A percentile compares a stretch with the other conserved stretches of the same genome.
These are phyloP conservation scores for Didymella exigua DNA, from an alignment of 2,329 filamentous ascomycete genomes.

Conservation along the genomic window DNA sequence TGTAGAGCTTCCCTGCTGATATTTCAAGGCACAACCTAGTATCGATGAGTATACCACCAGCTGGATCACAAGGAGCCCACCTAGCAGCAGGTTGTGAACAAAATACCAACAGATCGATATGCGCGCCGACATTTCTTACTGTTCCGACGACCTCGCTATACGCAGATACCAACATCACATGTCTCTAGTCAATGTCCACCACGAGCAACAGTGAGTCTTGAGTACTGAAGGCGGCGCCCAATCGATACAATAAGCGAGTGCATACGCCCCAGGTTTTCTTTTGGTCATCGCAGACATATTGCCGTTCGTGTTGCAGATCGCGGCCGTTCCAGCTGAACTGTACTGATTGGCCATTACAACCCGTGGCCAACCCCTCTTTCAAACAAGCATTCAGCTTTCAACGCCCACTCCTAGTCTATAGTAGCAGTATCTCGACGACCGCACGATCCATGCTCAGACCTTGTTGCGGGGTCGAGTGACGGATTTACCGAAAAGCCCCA, in stretches of 20 bases:
- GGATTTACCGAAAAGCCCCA: slow-evolving; percentile 24
- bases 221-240: not conserved
- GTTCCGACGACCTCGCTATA: not conserved
- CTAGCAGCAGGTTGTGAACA: not conserved
- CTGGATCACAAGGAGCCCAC: not conserved
- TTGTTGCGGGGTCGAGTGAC: slow-evolving; percentile 21
- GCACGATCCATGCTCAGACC: not conserved
- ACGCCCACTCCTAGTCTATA: slow-evolving; percentile 6
- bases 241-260: not conserved
- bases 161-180: not conserved
- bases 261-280: not conserved
- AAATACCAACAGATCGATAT: not conserved
- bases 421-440: slow-evolving; percentile 14
- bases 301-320: not conserved
- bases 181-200: not conserved
- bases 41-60: no score
- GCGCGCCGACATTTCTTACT: no score
- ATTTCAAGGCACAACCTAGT: not conserved
- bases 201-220: not conserved
- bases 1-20: not conserved
- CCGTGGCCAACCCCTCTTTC: slow-evolving; percentile 14
- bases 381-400: slow-evolving; percentile 6
- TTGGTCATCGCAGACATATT: not conserved
- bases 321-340: not conserved
- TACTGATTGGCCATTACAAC: slow-evolving; percentile 1